Base-by-base conservation (phyloP, 345 rosid species). In the Diplotaxis tenuifolia region DNA sequence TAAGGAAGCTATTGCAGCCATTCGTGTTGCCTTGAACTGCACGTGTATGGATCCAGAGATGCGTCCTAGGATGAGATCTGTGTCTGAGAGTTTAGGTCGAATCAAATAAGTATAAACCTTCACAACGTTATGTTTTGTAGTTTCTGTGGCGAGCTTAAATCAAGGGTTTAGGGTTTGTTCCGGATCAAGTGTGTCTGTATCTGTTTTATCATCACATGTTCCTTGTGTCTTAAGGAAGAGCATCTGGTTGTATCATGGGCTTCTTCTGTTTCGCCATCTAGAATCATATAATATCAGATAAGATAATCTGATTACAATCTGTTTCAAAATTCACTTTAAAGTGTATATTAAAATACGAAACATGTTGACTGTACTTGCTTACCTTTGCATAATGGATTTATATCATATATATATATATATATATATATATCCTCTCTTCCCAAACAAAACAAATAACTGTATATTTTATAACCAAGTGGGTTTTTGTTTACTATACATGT, bases 21-120 rank as follows among this genome's bases (percentile, higher is more conserved):
- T 95, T 32, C 91, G 89, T 27, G 84, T 92, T 19, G 96, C 96
- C 4, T 79, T 92, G 38, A 83, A 88, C 10, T 95, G 99, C 82
- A 85, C 92, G 0, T 90, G 90, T 78, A 71, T 66, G 2, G 96
- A 92, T 54, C 92, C 96, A 0, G 96, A 95, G 73, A 14, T 86
- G 53, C 90, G 99, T 27, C 96, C 96, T 1, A 82, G 91, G 80
- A 95, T 95, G 96, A 88, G 91, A 84, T 87, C 66, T 14, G 90
- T 95, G 34, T 87, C 94, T 0, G 96, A 92, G 75, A 92, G 84
- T 76, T 84, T 94, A 18, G 89, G 88, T 25, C 82, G 87, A 82
- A 78, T 94, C 53, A 84, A 96, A 42, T 54, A 18, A 16, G 57
- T 61, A 2, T 75, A 61, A 68, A 23, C 40, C 58, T 12, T 67